Base-by-base conservation (phyloP, 805 yeast species). In the Candida taoyuanica region DNA sequence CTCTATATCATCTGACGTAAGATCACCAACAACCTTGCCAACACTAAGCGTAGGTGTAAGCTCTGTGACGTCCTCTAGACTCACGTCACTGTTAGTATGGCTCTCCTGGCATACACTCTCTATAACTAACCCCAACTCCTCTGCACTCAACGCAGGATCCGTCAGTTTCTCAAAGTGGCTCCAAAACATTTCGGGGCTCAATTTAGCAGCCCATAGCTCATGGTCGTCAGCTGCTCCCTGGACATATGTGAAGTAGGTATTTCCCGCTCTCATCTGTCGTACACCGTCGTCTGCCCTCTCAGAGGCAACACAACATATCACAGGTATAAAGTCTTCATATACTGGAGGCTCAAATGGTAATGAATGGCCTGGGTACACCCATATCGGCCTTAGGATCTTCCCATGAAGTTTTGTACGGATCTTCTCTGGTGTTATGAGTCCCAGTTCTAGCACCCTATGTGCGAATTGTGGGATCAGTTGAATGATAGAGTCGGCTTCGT, bases 171-270 rank as follows among this genome's bases (percentile, higher is more conserved):
- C 58, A 3, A 55, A 35, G 41, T 72, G 53, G 4, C 53, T 36
- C 94, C 95, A 86, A 34, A 83, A 73, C 19, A 74, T 34, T 0
- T 51, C 49, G 0, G 89, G 77, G 1, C 67, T 70, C 21, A 86
- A 57, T 0, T 68, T 63, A 5, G 71, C 65, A 0, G 81, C 73
- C 97, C 96, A 88, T 9, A 81, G 64, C 52, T 88, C 97, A 56
- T 88, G 95, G 52, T 89, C 96, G 58, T 88, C 97, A 0, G 93
- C 96, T 0, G 96, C 93, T 1, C 97, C 97, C 59, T 87, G 96
- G 1, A 87, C 84, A 53, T 88, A 88, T 0, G 70, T 60, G 47
- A 62, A 80, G 21, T n/a, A 4, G 6, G 28, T 5, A 9, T 26
- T 24, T 2, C 33, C 30, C 0, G 78, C 81, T 7, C 57, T 42